phyloP scores from a whole-genome alignment of 805 yeast species.

The Saccharomycopsis olivae region DNA sequence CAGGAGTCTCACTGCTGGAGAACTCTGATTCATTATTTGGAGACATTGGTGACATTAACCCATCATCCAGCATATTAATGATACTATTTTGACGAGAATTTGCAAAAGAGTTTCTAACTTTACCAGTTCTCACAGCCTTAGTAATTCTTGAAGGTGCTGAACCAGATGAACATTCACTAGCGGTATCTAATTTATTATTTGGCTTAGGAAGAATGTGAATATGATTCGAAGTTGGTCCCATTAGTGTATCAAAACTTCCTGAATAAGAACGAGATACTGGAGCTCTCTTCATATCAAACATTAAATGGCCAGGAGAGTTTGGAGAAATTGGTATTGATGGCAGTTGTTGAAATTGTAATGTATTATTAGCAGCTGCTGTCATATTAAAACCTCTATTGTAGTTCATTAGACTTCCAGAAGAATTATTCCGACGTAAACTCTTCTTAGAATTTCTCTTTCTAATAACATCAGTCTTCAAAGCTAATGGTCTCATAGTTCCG shows the following conservation, averaged over 20 bases:
- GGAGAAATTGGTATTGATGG: too few species aligned
- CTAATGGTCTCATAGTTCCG: constrained; percentile 51
- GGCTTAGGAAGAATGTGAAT: constrained; percentile 17
- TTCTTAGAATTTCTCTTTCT: constrained; percentile 42
- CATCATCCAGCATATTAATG: neutral
- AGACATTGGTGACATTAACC: neutral
- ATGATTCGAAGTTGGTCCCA: constrained; percentile 10
- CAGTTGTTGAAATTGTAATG: too few species aligned
- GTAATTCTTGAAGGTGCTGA: constrained; percentile 10
- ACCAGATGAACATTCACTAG: constrained; percentile 9
- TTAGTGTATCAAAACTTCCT: neutral
- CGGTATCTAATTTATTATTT: constrained; percentile 1
- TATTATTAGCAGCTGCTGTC: neutral
- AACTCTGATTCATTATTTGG: neutral
- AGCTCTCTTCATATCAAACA: too few species aligned
- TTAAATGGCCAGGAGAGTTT: too few species aligned
- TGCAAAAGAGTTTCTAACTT: too few species aligned
- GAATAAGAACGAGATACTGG: too few species aligned
- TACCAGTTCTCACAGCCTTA: too few species aligned
- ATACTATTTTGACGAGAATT: too few species aligned
- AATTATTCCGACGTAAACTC: constrained; percentile 6
- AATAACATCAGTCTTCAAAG: constrained; percentile 46
- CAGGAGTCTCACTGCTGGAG: neutral
- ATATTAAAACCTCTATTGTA: neutral
- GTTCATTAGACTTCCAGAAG: constrained; percentile 4